Evolutionary conservation across 2,329 filamentous ascomycete species (phyloP).

Genomic region (Biscogniauxia marginata): DNA sequence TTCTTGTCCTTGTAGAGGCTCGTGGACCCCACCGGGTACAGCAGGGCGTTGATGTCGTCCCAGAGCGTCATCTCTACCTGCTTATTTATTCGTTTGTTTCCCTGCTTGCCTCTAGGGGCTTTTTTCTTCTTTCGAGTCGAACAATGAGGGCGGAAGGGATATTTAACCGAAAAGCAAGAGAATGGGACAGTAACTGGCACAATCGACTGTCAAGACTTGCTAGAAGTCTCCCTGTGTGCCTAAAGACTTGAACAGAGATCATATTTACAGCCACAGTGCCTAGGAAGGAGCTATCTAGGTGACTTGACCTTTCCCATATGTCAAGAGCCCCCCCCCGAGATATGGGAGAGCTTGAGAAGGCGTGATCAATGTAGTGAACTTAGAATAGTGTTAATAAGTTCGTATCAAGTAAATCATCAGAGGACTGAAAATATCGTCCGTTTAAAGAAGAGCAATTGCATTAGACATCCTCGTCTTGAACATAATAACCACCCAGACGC

Average conservation of each 20-base stretch:
- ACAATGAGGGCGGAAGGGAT: not conserved
- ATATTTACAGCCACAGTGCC: not conserved
- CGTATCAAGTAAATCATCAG: too few relatives aligned
- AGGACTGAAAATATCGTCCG: too few relatives aligned
- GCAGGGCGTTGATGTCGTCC: not conserved
- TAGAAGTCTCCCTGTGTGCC: not conserved
- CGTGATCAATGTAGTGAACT: not conserved
- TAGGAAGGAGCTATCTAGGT: not conserved
- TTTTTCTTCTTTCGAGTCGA: not conserved
- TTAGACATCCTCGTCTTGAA: not conserved
- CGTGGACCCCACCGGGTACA: not conserved
- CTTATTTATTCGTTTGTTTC: not conserved
- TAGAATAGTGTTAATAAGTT: too few relatives aligned
- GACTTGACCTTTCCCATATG: not conserved
- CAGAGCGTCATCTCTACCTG: not conserved
- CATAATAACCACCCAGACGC: not conserved
- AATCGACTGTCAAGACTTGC: not conserved
- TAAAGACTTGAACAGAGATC: not conserved
- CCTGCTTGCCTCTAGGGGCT: not conserved
- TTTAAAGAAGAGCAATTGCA: too few relatives aligned
- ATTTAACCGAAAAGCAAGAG: not conserved
- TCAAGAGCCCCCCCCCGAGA: not conserved
- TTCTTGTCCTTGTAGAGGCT: slow-evolving; percentile 12
- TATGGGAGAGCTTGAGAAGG: not conserved
- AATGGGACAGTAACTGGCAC: not conserved